These are phyloP conservation scores for Phytophthora cryptogea DNA, from an alignment of 352 stramenopile species.

Conservation along the genomic window DNA sequence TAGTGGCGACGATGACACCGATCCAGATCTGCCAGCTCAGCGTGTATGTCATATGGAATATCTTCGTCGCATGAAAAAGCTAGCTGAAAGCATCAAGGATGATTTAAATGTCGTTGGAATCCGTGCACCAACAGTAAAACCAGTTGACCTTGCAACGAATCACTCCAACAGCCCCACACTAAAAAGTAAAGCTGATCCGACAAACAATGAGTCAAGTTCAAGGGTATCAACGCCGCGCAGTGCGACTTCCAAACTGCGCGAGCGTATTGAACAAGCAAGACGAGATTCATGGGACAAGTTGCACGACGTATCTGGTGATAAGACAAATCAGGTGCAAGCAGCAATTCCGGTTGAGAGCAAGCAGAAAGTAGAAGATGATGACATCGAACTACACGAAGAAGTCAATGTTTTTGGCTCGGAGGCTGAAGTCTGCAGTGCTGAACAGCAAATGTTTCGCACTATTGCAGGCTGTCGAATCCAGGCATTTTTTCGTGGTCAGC, in stretches of 20 bases:
- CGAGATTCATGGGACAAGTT: slow-evolving; percentile 28
- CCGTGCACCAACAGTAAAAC: not conserved
- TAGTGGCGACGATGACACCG: slow-evolving; percentile 36
- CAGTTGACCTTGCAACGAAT: slow-evolving; percentile 5
- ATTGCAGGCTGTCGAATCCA: slow-evolving; percentile 41
- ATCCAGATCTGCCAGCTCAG: slow-evolving; percentile 49
- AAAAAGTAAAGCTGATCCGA: slow-evolving; percentile 3
- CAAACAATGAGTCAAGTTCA: slow-evolving; percentile 1
- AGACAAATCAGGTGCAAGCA: slow-evolving; percentile 2
- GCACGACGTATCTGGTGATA: slow-evolving; percentile 1
- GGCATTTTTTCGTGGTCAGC: slow-evolving; percentile 35
- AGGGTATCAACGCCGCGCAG: slow-evolving; percentile 29
- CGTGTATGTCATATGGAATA: slow-evolving; percentile 76
- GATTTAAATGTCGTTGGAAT: slow-evolving; percentile 40
- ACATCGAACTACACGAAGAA: slow-evolving; percentile 32
- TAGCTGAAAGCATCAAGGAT: slow-evolving; percentile 68
- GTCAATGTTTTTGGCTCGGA: slow-evolving; percentile 28
- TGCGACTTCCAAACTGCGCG: slow-evolving; percentile 36
- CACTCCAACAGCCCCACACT: not conserved
- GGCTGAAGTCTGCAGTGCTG: slow-evolving; percentile 11
- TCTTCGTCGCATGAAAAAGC: slow-evolving; percentile 64
- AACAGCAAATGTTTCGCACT: slow-evolving; percentile 27
- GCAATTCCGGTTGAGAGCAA: not conserved
- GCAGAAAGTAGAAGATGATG: slow-evolving; percentile 8
- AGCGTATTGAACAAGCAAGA: slow-evolving; percentile 38